Base-by-base conservation (phyloP, 345 rosid species). In the Camelina hispida region DNA sequence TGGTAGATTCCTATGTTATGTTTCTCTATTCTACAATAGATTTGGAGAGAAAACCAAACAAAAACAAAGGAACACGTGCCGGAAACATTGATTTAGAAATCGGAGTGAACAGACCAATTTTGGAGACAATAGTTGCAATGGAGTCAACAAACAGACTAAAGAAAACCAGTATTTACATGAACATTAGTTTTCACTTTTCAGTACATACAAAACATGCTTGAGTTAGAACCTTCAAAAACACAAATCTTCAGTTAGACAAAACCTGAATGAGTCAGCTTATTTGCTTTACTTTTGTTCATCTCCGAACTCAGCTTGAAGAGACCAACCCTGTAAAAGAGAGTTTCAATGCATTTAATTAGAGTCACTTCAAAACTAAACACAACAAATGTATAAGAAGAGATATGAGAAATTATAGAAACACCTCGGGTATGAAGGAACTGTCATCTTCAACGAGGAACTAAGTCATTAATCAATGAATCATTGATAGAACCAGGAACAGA, bases 381-480 rank as follows among this genome's bases (percentile, higher is more conserved):
- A 7, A 56, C 16, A 7, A 56, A 56, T 14, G 2, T 46, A 58
- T 22, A 44, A 58, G 10, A 30, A 17, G 8, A 22, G 69, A 2
- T 16, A 4, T 34, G n/a, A 58, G 15, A 59, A 37, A 30, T 28
- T 55, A 28, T 7, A 28, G 12, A 28, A 32, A 57, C 23, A 57
- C 62, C 44, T 58, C 15, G 4, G 11, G 17, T n/a, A 48, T 44
- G 47, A 34, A 18, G 8, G 42, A 40, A 20, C 12, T n/a, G 13
- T 20, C 25, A 42, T 74, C 59, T 66, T 74, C 64, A 66, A 17
- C 72, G 78, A 56, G 78, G 66, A 57, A 56, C 20, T 9, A 73
- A 32, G 2, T 73, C 71, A 32, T 34, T n/a, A 0, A 65, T 34
- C n/a, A 47, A 22, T 3, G 71, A 44, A 10, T 65, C 71, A 46